Percentiles rank a stretch among this genome's conserved stretches.
Conservation (phyloP, 371 early-diverging fungal species). For the Thermomucor indicae-seudaticae region DNA sequence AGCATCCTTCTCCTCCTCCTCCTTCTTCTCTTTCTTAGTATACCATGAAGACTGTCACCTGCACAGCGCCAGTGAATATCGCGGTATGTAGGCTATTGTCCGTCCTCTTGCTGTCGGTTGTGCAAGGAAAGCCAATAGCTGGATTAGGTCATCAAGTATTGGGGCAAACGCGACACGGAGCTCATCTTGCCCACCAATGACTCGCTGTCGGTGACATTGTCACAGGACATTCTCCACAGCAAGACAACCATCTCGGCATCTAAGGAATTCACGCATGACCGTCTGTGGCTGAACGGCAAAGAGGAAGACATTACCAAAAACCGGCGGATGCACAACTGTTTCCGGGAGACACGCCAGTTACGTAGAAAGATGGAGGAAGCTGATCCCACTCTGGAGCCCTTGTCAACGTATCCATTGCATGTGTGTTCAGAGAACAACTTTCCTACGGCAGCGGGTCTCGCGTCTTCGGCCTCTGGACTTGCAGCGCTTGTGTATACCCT, state of each 20-base stretch:
- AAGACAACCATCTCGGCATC: conserved; percentile 85
- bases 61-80: conserved; percentile 97
- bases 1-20: not conserved
- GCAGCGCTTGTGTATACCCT: conserved; percentile 92
- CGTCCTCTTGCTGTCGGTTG: not conserved
- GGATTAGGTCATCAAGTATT: conserved; percentile 86
- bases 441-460: conserved; percentile 99
- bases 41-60: conserved; percentile 66
- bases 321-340: conserved; percentile 81
- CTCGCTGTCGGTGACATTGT: conserved; percentile 95
- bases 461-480: conserved; percentile 98
- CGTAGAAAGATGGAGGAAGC: conserved; percentile 67
- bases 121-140: not conserved
- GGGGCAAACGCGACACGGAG: conserved; percentile 94
- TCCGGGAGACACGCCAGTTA: conserved; percentile 75
- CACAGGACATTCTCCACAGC: conserved; percentile 92
- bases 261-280: conserved; percentile 58
- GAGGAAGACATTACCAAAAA: conserved; percentile 81
- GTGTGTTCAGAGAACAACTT: conserved; percentile 97
- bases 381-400: conserved; percentile 38
- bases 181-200: conserved; percentile 96
- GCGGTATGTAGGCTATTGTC: conserved; percentile 62
- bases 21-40: conserved; percentile 17
- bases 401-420: conserved; percentile 66
- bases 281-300: conserved; percentile 93